Conservation (phyloP, 1,139 yeast genomes). For the Suhomyces chickasaworum region DNA sequence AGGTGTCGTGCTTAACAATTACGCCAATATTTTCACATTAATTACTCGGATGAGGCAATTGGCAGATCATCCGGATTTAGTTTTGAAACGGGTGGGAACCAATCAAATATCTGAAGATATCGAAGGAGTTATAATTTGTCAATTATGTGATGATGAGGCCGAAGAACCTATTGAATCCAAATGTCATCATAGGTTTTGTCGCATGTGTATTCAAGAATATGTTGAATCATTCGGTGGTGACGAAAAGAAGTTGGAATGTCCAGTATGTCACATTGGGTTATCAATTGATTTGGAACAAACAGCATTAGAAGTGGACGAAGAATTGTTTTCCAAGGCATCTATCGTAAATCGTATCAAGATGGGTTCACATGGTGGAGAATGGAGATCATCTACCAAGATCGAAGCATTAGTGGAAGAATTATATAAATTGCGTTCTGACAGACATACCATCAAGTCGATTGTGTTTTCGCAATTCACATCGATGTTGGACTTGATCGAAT, state of each 20-base stretch:
- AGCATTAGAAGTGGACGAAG: slow-evolving; percentile 73
- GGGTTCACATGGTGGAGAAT: slow-evolving; percentile 68
- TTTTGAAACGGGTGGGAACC: slow-evolving; percentile 64
- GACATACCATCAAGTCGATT: slow-evolving; percentile 88
- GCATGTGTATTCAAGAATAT: slow-evolving; percentile 89
- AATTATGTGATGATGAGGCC: slow-evolving; percentile 94
- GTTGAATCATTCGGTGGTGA: slow-evolving; percentile 77
- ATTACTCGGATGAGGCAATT: slow-evolving; percentile 96
- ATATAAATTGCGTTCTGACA: slow-evolving; percentile 80
- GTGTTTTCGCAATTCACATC: slow-evolving; percentile 97
- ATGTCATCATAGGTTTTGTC: slow-evolving; percentile 90
- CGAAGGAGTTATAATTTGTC: slow-evolving; percentile 78
- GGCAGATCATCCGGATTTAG: slow-evolving; percentile 97
- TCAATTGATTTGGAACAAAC: slow-evolving; percentile 91
- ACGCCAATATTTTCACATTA: slow-evolving; percentile 93
- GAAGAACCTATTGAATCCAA: slow-evolving; percentile 95
- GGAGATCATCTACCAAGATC: slow-evolving; percentile 94
- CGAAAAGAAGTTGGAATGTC: slow-evolving; percentile 68
- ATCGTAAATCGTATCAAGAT: slow-evolving; percentile 86
- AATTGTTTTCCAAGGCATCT: slow-evolving; percentile 69
- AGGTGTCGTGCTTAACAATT: slow-evolving; percentile 92
- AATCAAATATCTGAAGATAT: slow-evolving; percentile 38
- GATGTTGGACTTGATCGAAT: slow-evolving; percentile 92
- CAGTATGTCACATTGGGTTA: slow-evolving; percentile 91
- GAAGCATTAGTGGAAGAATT: slow-evolving; percentile 95